phyloP scores from a whole-genome alignment of 805 yeast genomes.

The Candida koratica region DNA sequence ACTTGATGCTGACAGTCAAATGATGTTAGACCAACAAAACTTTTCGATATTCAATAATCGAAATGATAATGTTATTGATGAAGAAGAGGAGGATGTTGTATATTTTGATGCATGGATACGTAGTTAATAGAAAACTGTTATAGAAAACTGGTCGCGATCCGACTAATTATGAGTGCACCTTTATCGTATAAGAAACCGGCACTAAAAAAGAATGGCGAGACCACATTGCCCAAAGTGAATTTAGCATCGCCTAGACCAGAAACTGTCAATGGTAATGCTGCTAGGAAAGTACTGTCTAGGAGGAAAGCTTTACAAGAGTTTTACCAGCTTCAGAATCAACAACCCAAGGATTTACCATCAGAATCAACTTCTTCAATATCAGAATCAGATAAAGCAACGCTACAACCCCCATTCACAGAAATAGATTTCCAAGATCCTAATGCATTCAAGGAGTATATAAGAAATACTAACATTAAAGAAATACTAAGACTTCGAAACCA shows the following conservation, averaged over 20 bases:
- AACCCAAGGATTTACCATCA: conserved; percentile 7
- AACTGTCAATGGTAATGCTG: conserved; percentile 6
- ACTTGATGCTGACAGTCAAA: conserved; percentile 1
- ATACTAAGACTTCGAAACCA: conserved; percentile 29
- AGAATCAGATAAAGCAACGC: neutral
- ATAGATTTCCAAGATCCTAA: conserved; percentile 19
- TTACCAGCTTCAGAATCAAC: conserved; percentile 27
- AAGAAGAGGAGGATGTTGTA: conserved; percentile 16
- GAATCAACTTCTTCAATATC: neutral
- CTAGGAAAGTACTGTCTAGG: conserved; percentile 35
- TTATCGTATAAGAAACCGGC: conserved; percentile 30
- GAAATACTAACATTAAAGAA: conserved; percentile 24
- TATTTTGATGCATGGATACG: conserved; percentile 17
- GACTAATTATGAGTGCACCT: conserved; percentile 12
- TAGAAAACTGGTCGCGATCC: neutral
- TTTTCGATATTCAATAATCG: conserved; percentile 16
- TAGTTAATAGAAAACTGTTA: conserved; percentile 1
- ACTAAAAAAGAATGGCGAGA: neutral
- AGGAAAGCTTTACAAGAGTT: conserved; percentile 42
- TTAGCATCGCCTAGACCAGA: neutral
- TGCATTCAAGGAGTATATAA: conserved; percentile 20
- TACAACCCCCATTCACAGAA: neutral
- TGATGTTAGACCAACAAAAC: conserved; percentile 6
- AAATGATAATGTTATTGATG: conserved; percentile 15
- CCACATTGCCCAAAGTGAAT: neutral